phyloP scores from a whole-genome alignment of 2,329 filamentous ascomycete species.

The Diaporthe caulivora region DNA sequence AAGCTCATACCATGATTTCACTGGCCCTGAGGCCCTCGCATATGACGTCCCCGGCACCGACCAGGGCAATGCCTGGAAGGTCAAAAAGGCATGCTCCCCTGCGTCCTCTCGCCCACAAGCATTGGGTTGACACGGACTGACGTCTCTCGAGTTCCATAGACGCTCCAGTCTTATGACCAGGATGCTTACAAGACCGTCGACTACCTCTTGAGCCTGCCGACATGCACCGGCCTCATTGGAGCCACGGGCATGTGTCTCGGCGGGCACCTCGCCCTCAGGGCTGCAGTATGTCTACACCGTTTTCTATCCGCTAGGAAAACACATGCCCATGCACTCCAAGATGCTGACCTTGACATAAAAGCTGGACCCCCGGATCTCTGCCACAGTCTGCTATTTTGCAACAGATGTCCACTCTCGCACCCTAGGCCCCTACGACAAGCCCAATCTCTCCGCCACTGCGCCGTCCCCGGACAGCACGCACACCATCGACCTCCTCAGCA shows the following conservation, averaged over 20 bases:
- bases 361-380: constrained; percentile 81
- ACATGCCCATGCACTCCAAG: not conserved
- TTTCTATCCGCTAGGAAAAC: not conserved
- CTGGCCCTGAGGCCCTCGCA: constrained; percentile 82
- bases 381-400: constrained; percentile 89
- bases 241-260: constrained; percentile 93
- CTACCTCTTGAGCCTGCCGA: constrained; percentile 76
- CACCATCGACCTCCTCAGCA: constrained; percentile 41
- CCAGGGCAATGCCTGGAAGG: constrained; percentile 87
- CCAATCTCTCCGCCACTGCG: constrained; percentile 57
- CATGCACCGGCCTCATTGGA: constrained; percentile 85
- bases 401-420: constrained; percentile 89
- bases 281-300: constrained; percentile 57
- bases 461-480: constrained; percentile 46
- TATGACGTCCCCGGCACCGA: constrained; percentile 93
- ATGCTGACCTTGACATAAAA: constrained; percentile 44
- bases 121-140: not conserved
- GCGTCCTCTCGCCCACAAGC: too few species aligned
- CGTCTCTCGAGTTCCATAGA: constrained; percentile 59
- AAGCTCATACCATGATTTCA: constrained; percentile 94
- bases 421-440: constrained; percentile 71
- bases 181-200: constrained; percentile 78
- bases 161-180: constrained; percentile 86
- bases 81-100: constrained; percentile 71
- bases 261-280: constrained; percentile 81